Base-by-base conservation (phyloP, 176 grass and related monocot genomes). In the Thinopyrum elongatum region DNA sequence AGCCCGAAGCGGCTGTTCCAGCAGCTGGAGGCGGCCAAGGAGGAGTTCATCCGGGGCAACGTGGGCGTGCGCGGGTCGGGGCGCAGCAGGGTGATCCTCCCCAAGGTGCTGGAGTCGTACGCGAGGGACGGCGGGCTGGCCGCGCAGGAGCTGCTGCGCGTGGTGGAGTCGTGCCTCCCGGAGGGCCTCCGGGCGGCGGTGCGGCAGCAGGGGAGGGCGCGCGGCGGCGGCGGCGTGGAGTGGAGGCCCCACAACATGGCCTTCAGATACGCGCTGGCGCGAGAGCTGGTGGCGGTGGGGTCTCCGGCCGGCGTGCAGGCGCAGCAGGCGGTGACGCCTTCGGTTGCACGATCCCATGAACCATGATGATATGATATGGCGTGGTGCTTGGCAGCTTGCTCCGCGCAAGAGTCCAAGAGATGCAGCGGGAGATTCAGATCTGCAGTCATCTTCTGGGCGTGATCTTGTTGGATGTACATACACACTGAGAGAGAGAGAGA, bases 21-120 rank as follows among this genome's bases (percentile, higher is more conserved):
- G 73, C 92, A 90, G 92, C 90, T 99, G 86, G 88, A 92, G 85
- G 65, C 61, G 76, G 92, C 97, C 13, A 96, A 91, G 84, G 90
- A 86, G 79, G 90, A 99, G 88, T 95, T 94, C 87, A 77, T 99
- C 66, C 84, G 86, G 38, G 90, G 85, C 33, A 92, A 84, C 81
- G 79, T 96, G 10, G 76, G 82, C 39, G 87, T 95, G 23, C 82
- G 78, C 23, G 89, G 80, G 26, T 77, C 90, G 4, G 90, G 89
- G 21, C 73, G 85, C 49, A 5, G 46, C 46, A 49, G 72, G 72
- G 70, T 96, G 19, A 36, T 95, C 72, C 89, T 96, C 49, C 97
- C 97, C 26, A 99, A 88, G 92, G 76, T 90, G 14, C 19, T 96
- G 1, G 94, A 95, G 34, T 80, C 79, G 23, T 99, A 91, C 65